Conservation (phyloP, 1,284 basidiomycete genomes). For the Rhodotorula mucilaginosa region DNA sequence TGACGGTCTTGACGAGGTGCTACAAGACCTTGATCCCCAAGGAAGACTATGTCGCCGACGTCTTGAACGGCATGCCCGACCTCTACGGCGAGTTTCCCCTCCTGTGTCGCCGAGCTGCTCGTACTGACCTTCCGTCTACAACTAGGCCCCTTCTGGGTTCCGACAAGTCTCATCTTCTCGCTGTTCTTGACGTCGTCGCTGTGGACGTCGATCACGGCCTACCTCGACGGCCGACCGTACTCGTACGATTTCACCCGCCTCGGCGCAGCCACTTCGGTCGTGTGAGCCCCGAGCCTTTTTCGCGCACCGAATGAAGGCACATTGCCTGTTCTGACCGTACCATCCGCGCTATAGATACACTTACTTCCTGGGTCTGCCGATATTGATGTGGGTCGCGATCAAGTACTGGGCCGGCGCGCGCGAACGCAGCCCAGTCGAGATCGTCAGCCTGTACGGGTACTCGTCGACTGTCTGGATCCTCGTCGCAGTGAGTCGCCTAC, state of each 20-base stretch:
- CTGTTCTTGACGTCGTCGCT: conserved; percentile 89
- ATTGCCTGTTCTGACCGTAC: conserved; percentile 63
- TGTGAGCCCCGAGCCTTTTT: conserved; percentile 46
- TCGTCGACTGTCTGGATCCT: conserved; percentile 60
- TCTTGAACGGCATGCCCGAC: conserved; percentile 53
- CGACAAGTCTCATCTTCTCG: conserved; percentile 84
- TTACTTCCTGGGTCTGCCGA: conserved; percentile 76
- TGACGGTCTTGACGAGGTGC: conserved; percentile 51
- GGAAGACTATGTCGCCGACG: conserved; percentile 52
- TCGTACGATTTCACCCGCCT: conserved; percentile 81
- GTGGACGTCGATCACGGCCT: conserved; percentile 74
- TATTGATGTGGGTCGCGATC: conserved; percentile 73
- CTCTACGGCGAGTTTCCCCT: conserved; percentile 50
- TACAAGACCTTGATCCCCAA: conserved; percentile 52
- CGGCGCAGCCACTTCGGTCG: conserved; percentile 72
- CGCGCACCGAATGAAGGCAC: neutral
- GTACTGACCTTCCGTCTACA: neutral
- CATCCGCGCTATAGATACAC: conserved; percentile 55
- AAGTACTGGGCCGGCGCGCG: conserved; percentile 73
- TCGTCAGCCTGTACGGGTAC: conserved; percentile 56
- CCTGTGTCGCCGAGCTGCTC: neutral
- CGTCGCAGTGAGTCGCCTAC: conserved; percentile 52
- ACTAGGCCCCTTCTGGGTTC: conserved; percentile 86
- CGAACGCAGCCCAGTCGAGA: conserved; percentile 78
- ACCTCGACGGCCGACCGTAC: conserved; percentile 65